Conservation (phyloP, 495 filamentous ascomycete species). For the Penicillium riverlandense region DNA sequence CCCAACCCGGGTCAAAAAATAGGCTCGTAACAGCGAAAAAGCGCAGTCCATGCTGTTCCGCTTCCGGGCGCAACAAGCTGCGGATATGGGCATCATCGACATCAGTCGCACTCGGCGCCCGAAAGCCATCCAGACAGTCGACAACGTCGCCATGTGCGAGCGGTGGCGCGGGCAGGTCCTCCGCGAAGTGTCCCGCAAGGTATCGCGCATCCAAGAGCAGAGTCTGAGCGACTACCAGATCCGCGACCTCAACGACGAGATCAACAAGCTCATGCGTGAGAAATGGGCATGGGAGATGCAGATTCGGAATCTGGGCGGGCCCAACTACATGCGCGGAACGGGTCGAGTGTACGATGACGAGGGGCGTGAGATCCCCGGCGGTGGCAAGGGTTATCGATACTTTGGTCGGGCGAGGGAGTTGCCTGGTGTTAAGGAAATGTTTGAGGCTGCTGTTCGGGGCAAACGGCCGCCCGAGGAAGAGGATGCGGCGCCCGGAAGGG, state of each 20-base stretch:
- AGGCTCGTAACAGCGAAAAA: slow-evolving; percentile 87
- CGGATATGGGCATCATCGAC: slow-evolving; percentile 93
- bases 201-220: slow-evolving; percentile 86
- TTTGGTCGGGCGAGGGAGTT: slow-evolving; percentile 88
- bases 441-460: slow-evolving; percentile 61
- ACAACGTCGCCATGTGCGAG: slow-evolving; percentile 80
- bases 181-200: slow-evolving; percentile 94
- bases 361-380: slow-evolving; percentile 82
- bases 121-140: slow-evolving; percentile 78
- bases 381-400: slow-evolving; percentile 84
- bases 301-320: slow-evolving; percentile 87
- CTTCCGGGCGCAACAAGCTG: slow-evolving; percentile 96
- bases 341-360: slow-evolving; percentile 86
- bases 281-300: slow-evolving; percentile 98
- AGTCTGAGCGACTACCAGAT: slow-evolving; percentile 92
- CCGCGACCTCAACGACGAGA: slow-evolving; percentile 96
- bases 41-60: slow-evolving; percentile 99
- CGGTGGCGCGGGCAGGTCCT: slow-evolving; percentile 98
- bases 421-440: slow-evolving; percentile 94
- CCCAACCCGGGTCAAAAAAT: not conserved
- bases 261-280: slow-evolving; percentile 98
- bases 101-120: slow-evolving; percentile 83
- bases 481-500: slow-evolving; percentile 50
- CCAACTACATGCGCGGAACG: slow-evolving; percentile 93
- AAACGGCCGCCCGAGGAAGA: slow-evolving; percentile 55